Base-by-base conservation (phyloP, 2,329 filamentous ascomycete species). In the Talaromyces sp. region DNA sequence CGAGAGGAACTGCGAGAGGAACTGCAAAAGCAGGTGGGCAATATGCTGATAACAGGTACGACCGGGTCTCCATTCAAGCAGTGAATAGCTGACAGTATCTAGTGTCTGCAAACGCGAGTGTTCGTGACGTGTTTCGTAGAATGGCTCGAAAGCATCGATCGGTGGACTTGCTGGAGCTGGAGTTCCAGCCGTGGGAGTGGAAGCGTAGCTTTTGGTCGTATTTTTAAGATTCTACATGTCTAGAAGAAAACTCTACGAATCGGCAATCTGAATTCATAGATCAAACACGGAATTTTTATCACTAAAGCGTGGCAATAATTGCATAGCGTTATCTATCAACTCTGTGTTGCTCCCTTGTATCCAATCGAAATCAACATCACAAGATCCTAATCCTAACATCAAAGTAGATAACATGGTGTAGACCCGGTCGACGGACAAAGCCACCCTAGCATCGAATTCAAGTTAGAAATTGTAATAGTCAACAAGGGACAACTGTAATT, bases 161-260 rank as follows among this genome's bases (percentile, higher is more conserved):
- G 60, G 63, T 72, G 22, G 67, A 70, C 50, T 56, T 72, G 33
- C 69, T 68, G 41, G 66, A 72, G 62, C 61, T 67, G 45, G 66
- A 72, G 59, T 72, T 72, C 62, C 67, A 72, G 62, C 69, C 67
- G 37, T 72, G 60, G 70, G 54, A 64, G 49, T 39, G 63, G 37
- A 68, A 57, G 58, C 52, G 54, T 16, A 61, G 60, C 52, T 59
- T 61, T 61, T 62, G 37, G 58, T 63, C 58, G 31, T 60, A 60
- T 45, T 33, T 60, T n/a, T 60, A 33, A 31, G 9, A 33, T 33
- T 52, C 49, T n/a, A 52, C 49, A 3, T 1, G 13, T 13, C 49
- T 27, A 52, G 49, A 52, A 52, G 24, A 13, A 33, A 52, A 16
- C 47, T 19, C 47, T 6, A 27, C 27, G 27, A 27, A 27, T 27